phyloP scores from a whole-genome alignment of 345 rosid species.

The Citrus trifoliata region DNA sequence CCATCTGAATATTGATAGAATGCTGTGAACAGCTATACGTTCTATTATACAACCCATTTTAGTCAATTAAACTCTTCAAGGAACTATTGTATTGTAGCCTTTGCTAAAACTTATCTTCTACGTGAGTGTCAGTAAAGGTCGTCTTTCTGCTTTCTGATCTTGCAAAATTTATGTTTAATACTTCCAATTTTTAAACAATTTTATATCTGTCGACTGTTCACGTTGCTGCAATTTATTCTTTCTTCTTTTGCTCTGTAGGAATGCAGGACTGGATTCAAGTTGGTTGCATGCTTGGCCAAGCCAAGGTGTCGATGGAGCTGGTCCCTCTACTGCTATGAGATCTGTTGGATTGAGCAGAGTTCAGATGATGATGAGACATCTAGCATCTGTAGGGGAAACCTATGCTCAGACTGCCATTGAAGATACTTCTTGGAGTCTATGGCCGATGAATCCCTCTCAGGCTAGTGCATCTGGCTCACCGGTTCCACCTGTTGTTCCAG shows the following conservation, averaged over 20 bases:
- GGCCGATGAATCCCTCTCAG: constrained; percentile 77
- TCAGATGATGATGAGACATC: constrained; percentile 99
- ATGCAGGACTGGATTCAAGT: constrained; percentile 70
- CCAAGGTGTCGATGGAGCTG: constrained; percentile 82
- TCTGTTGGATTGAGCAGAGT: constrained; percentile 84
- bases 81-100: background rate
- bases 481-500: constrained; percentile 37
- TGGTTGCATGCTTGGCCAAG: constrained; percentile 77
- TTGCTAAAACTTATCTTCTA: background rate
- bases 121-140: background rate
- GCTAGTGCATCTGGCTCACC: constrained; percentile 64
- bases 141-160: background rate
- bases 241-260: constrained; percentile 43
- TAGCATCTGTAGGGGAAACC: constrained; percentile 93
- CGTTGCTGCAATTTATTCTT: background rate
- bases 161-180: background rate
- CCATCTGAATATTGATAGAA: background rate
- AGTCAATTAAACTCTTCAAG: background rate
- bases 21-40: background rate
- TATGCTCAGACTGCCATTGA: constrained; percentile 89
- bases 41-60: background rate
- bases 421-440: constrained; percentile 82
- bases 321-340: constrained; percentile 80
- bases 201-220: background rate
- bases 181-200: background rate